phyloP scores from a whole-genome alignment of 805 yeast genomes.

The Wickerhamiella musiphila region DNA sequence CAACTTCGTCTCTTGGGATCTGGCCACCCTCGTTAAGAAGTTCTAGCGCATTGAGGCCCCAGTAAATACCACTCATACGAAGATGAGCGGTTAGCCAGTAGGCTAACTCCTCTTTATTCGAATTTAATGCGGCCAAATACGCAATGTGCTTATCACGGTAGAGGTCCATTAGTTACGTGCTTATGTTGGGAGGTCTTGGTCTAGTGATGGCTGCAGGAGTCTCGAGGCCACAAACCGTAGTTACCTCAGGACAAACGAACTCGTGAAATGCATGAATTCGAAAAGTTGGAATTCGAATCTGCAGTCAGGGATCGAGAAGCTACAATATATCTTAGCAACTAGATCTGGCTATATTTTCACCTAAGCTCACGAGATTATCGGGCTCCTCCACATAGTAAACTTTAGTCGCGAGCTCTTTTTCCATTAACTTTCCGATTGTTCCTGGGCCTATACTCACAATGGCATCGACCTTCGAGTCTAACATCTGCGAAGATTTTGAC shows the following conservation, averaged over 20 bases:
- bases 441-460: constrained; percentile 19
- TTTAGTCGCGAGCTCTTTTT: constrained; percentile 1
- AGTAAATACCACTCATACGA: constrained; percentile 74
- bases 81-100: constrained; percentile 87
- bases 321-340: no score
- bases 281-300: no score
- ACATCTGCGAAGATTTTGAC: constrained; percentile 15
- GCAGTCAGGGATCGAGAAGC: no score
- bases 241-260: neutral
- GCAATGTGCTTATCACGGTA: constrained; percentile 36
- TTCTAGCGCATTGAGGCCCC: constrained; percentile 77
- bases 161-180: constrained; percentile 7
- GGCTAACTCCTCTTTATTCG: constrained; percentile 41
- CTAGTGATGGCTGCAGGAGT: neutral
- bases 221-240: neutral
- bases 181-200: neutral
- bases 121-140: constrained; percentile 39
- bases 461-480: constrained; percentile 7
- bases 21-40: constrained; percentile 38
- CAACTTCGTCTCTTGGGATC: constrained; percentile 43
- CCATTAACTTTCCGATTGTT: constrained; percentile 14
- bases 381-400: constrained; percentile 2
- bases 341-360: no score
- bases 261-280: no score
- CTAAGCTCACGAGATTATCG: neutral